A percentile compares a stretch with the other conserved stretches of the same genome.
Conservation (phyloP, 2,329 filamentous ascomycete species). For the Cytospora leucostoma region DNA sequence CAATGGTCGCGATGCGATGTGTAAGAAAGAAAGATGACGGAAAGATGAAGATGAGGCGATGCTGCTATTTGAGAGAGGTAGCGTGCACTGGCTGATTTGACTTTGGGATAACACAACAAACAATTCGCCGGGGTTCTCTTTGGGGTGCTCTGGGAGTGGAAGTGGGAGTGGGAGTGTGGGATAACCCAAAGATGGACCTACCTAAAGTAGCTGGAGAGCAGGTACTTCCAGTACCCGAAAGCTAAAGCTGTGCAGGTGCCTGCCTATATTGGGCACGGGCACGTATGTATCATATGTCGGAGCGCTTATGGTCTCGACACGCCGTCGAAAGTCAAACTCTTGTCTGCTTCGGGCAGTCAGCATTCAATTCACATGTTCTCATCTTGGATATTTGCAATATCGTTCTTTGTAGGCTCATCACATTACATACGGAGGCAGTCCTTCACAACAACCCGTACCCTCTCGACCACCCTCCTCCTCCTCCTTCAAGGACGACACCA, state of each 20-base stretch:
- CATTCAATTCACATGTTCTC: neutral
- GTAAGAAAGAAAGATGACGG: neutral
- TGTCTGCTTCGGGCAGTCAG: conserved; percentile 10
- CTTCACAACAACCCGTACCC: conserved; percentile 6
- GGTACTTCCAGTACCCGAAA: no score
- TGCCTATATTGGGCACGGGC: no score
- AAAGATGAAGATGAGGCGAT: neutral
- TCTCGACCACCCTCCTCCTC: neutral
- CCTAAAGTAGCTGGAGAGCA: no score
- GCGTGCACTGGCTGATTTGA: neutral
- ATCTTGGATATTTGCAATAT: no score
- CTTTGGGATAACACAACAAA: no score
- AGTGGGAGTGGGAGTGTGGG: neutral
- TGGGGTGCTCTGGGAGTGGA: no score
- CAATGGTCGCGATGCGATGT: conserved; percentile 2
- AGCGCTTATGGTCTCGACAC: conserved; percentile 3
- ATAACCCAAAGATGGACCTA: neutral
- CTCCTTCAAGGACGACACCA: conserved; percentile 6
- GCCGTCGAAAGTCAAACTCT: neutral
- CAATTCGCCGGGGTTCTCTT: no score
- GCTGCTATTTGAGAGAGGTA: neutral
- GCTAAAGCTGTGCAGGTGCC: no score
- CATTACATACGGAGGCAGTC: conserved; percentile 5
- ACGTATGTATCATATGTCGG: conserved; percentile 13
- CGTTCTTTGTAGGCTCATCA: neutral